These are phyloP conservation scores for Penicillium parvum DNA, from an alignment of 495 filamentous ascomycete species.

Conservation along the genomic window DNA sequence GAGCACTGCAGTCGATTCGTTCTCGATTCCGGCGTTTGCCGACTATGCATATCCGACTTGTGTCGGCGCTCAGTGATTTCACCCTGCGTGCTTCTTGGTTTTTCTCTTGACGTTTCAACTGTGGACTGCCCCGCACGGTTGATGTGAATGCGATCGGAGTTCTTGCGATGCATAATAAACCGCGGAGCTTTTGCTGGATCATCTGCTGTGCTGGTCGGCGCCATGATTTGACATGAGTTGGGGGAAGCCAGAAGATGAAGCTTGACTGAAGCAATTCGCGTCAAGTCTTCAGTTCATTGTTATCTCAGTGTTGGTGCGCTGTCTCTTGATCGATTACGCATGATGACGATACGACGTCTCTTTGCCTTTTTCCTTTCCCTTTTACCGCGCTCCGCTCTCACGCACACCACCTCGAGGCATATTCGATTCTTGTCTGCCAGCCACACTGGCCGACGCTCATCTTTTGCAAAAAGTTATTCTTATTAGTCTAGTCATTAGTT, in stretches of 20 bases:
- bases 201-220: slow-evolving; percentile 1
- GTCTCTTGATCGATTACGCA: too few species aligned
- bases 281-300: too few species aligned
- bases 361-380: slow-evolving; percentile 1
- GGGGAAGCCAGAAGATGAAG: too few species aligned
- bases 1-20: slow-evolving; percentile 13
- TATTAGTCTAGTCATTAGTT: too few species aligned
- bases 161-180: slow-evolving; percentile 46
- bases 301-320: too few species aligned
- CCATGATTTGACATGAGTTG: slow-evolving; percentile 7
- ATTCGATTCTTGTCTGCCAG: slow-evolving; percentile 27
- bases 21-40: slow-evolving; percentile 12
- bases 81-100: background rate
- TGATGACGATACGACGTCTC: slow-evolving; percentile 23
- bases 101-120: background rate
- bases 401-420: slow-evolving; percentile 15
- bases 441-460: slow-evolving; percentile 20
- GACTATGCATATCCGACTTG: slow-evolving; percentile 11
- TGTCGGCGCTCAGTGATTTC: slow-evolving; percentile 17
- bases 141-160: slow-evolving; percentile 4
- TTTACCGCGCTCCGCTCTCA: background rate
- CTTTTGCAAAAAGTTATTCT: slow-evolving; percentile 22
- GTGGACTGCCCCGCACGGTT: slow-evolving; percentile 3
- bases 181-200: slow-evolving; percentile 23
- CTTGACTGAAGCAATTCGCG: too few species aligned